These are phyloP conservation scores for Candida berthetii DNA, from an alignment of 805 yeast genomes.

Conservation along the genomic window DNA sequence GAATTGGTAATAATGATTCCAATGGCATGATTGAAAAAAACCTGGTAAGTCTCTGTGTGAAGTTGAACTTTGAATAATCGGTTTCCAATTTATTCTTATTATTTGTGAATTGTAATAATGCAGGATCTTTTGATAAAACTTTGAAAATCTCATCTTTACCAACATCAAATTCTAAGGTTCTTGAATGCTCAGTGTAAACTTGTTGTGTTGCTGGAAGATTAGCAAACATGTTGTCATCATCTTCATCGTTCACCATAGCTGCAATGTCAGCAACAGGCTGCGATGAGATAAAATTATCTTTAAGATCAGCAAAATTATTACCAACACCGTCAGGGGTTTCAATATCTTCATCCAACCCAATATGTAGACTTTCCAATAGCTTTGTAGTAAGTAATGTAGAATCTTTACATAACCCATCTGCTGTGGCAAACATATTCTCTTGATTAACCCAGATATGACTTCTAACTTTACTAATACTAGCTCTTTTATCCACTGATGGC, in stretches of 20 bases:
- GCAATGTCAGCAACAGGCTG: slow-evolving; percentile 43
- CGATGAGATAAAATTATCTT: slow-evolving; percentile 27
- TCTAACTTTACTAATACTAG: slow-evolving; percentile 32
- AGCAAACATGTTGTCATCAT: slow-evolving; percentile 9
- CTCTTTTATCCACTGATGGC: slow-evolving; percentile 39
- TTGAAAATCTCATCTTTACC: slow-evolving; percentile 26
- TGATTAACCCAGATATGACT: slow-evolving; percentile 52
- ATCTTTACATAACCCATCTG: slow-evolving; percentile 46
- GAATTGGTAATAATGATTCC: slow-evolving; percentile 33
- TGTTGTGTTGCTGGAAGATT: slow-evolving; percentile 34
- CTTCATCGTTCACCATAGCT: slow-evolving; percentile 32
- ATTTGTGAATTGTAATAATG: slow-evolving; percentile 38
- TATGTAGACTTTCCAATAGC: slow-evolving; percentile 43
- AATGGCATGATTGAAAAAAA: slow-evolving; percentile 41
- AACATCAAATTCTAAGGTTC: slow-evolving; percentile 17
- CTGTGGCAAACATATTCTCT: slow-evolving; percentile 34
- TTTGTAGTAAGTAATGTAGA: slow-evolving; percentile 44
- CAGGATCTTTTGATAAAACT: slow-evolving; percentile 43
- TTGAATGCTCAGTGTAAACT: slow-evolving; percentile 29
- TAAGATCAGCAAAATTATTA: slow-evolving; percentile 10
- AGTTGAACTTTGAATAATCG: slow-evolving; percentile 12
- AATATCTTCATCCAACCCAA: slow-evolving; percentile 29
- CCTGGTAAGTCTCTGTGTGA: slow-evolving; percentile 42
- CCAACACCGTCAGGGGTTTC: not conserved
- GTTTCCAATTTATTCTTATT: slow-evolving; percentile 4